phyloP scores from a whole-genome alignment of 306 rosid species.

The Prunus mongolica region DNA sequence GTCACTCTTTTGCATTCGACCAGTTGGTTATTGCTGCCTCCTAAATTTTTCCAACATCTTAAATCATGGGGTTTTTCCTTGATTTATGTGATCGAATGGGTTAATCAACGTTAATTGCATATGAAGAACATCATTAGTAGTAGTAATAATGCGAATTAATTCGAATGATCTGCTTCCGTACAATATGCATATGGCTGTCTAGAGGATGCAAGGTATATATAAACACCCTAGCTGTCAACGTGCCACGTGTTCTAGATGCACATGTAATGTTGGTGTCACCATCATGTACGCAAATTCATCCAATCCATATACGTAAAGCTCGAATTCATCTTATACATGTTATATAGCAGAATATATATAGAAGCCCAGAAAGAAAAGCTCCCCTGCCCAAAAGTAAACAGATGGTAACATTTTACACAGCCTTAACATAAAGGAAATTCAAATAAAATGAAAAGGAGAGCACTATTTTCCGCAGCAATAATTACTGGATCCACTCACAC shows the following conservation, averaged over 20 bases:
- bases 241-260: conserved; percentile 38
- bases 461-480: background rate
- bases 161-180: background rate
- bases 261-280: conserved; percentile 50
- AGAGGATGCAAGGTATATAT: conserved; percentile 2
- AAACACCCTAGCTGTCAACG: conserved; percentile 19
- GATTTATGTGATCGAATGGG: conserved; percentile 8
- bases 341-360: background rate
- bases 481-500: background rate
- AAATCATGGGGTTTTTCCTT: conserved; percentile 43
- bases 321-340: background rate
- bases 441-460: background rate
- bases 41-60: conserved; percentile 29
- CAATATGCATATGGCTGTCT: background rate
- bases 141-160: conserved; percentile 3
- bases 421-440: background rate
- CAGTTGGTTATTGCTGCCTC: conserved; percentile 30
- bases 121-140: conserved; percentile 14
- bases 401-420: background rate
- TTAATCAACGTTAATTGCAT: background rate
- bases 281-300: conserved; percentile 4
- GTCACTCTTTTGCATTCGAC: conserved; percentile 30
- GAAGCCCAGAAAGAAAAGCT: background rate
- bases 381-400: background rate
- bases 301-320: background rate